Percentiles rank a stretch among this genome's conserved stretches.
Evolutionary conservation across 371 early-diverging fungal genomes (phyloP).

Genomic region (Funneliformis caledonium): DNA sequence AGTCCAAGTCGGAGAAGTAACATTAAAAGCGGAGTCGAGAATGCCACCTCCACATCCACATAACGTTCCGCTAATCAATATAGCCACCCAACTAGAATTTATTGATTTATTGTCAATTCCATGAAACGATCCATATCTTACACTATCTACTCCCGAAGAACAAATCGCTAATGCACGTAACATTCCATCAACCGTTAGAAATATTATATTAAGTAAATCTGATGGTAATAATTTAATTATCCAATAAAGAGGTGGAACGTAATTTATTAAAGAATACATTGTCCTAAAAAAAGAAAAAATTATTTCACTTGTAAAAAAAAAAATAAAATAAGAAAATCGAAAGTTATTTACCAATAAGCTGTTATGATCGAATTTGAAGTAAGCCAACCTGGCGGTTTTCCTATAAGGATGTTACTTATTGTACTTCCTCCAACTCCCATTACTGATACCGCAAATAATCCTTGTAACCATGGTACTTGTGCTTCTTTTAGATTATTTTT

Average conservation of each 20-base stretch:
- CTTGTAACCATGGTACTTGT: constrained; percentile 27
- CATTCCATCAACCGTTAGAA: constrained; percentile 5
- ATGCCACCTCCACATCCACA: constrained; percentile 24
- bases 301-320: not conserved
- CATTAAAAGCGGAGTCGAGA: not conserved
- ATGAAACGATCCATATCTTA: not conserved
- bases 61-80: constrained; percentile 30
- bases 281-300: not conserved
- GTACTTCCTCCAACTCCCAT: constrained; percentile 26
- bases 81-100: constrained; percentile 33
- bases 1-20: constrained; percentile 18
- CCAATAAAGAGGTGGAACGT: not conserved
- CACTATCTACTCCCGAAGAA: constrained; percentile 3
- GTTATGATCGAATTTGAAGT: constrained; percentile 23
- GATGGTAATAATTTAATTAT: not conserved
- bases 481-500: constrained; percentile 14
- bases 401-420: constrained; percentile 11
- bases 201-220: constrained; percentile 5
- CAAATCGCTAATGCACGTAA: not conserved
- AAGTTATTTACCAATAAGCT: constrained; percentile 20
- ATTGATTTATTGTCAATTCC: not conserved
- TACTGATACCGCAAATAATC: constrained; percentile 21
- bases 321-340: not conserved
- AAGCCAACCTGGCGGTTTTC: constrained; percentile 30
- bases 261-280: not conserved